These are phyloP conservation scores for Ligustrum vulgare DNA, from an alignment of 257 asterid species.

Conservation along the genomic window DNA sequence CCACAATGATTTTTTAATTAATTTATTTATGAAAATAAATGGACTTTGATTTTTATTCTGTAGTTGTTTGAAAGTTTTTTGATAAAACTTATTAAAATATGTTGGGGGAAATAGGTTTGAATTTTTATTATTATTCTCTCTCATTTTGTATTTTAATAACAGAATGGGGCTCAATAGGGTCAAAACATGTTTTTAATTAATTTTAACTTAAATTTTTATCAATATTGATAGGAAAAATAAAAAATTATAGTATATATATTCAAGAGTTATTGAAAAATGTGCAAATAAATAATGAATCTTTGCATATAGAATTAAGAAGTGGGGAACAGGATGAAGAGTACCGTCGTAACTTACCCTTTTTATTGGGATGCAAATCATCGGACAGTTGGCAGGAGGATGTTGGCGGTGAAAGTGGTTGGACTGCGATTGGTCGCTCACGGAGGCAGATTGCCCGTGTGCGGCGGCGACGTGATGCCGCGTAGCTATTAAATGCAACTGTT, in stretches of 20 bases:
- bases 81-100: no score
- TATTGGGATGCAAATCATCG: conserved; percentile 13
- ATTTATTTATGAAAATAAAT: not conserved
- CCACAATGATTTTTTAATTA: conserved; percentile 22
- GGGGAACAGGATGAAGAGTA: conserved; percentile 17
- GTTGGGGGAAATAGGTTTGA: no score
- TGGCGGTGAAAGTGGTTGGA: conserved; percentile 28
- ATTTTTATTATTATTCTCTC: no score
- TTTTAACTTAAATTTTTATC: no score
- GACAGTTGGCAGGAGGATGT: conserved; percentile 25
- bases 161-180: no score
- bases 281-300: not conserved
- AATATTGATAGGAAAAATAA: no score
- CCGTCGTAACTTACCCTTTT: conserved; percentile 11
- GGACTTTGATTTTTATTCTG: no score
- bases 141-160: no score
- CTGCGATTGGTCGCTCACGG: conserved; percentile 10
- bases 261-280: not conserved
- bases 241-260: no score
- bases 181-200: no score
- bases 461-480: conserved; percentile 30
- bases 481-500: no score
- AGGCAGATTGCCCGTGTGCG: not conserved
- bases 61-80: no score
- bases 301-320: not conserved